Conservation (phyloP, 1,139 yeast species). For the Kluyveromyces sp. region DNA sequence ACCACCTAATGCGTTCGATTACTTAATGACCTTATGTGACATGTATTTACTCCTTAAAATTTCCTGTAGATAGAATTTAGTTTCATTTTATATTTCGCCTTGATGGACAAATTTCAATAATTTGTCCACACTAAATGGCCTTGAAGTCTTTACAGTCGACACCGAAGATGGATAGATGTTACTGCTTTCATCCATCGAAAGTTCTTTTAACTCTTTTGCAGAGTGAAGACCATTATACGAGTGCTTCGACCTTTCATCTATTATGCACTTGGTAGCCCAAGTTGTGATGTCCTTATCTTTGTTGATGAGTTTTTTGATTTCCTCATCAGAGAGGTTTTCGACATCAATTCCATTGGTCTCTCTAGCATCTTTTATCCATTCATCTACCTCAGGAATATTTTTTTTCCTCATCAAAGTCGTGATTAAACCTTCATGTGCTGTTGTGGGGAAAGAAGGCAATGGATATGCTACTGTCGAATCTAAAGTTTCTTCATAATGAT, state of each 20-base stretch:
- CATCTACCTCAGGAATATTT: slow-evolving; percentile 81
- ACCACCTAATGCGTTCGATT: background rate
- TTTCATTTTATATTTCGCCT: slow-evolving; percentile 24
- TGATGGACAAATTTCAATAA: slow-evolving; percentile 36
- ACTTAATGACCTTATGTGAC: background rate
- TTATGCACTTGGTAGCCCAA: slow-evolving; percentile 54
- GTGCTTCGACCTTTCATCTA: slow-evolving; percentile 46
- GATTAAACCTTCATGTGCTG: slow-evolving; percentile 71
- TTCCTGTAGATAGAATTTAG: background rate
- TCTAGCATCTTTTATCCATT: slow-evolving; percentile 65
- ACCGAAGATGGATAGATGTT: slow-evolving; percentile 8
- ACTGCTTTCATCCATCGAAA: slow-evolving; percentile 23
- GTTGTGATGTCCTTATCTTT: slow-evolving; percentile 49
- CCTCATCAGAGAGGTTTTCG: slow-evolving; percentile 15
- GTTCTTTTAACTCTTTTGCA: slow-evolving; percentile 43
- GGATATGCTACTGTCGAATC: slow-evolving; percentile 74
- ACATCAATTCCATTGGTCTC: slow-evolving; percentile 31
- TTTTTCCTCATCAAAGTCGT: slow-evolving; percentile 82
- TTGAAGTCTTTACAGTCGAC: slow-evolving; percentile 17
- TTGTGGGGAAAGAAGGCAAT: slow-evolving; percentile 71
- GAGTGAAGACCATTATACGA: slow-evolving; percentile 57
- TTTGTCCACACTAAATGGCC: slow-evolving; percentile 29
- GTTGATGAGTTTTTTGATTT: slow-evolving; percentile 22
- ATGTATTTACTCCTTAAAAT: background rate
- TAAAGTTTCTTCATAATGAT: slow-evolving; percentile 51